These are phyloP conservation scores for Musa troglodytarum DNA, from an alignment of 176 grass and related monocot genomes.

Conservation along the genomic window DNA sequence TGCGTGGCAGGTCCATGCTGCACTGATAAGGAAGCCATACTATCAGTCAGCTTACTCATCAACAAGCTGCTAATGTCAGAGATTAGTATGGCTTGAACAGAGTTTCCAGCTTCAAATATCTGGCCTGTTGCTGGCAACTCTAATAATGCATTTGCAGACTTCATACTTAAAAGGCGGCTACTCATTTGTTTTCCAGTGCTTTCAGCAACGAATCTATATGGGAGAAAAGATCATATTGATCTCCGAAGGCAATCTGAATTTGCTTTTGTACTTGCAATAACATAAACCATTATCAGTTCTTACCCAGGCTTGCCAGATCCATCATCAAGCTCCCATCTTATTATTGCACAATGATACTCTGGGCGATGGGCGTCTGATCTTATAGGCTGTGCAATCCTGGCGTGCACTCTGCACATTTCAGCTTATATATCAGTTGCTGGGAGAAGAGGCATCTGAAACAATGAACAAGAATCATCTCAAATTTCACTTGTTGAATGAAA, in stretches of 20 bases:
- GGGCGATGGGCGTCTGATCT: conserved; percentile 45
- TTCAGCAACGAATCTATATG: conserved; percentile 61
- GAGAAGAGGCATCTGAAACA: conserved; percentile 5
- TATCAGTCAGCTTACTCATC: conserved; percentile 19
- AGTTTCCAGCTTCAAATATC: conserved; percentile 53
- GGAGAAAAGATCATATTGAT: not conserved
- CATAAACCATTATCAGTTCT: conserved; percentile 19
- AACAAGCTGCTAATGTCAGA: conserved; percentile 48
- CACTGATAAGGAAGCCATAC: conserved; percentile 3
- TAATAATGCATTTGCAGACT: conserved; percentile 87
- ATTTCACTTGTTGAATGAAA: no score
- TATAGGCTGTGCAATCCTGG: conserved; percentile 46
- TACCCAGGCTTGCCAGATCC: conserved; percentile 89
- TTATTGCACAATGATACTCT: conserved; percentile 66
- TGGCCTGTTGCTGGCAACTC: conserved; percentile 48
- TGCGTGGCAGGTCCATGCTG: conserved; percentile 19
- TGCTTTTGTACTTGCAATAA: not conserved
- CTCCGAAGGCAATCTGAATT: not conserved
- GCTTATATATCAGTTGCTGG: not conserved
- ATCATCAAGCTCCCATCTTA: conserved; percentile 84
- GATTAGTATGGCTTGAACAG: conserved; percentile 59
- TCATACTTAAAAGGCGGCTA: conserved; percentile 89
- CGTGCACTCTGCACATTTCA: conserved; percentile 49
- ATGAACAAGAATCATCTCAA: not conserved
- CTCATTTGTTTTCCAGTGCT: conserved; percentile 86